Evolutionary conservation across 495 filamentous ascomycete species (phyloP).

Genomic region (Hypoxylon fuscum): DNA sequence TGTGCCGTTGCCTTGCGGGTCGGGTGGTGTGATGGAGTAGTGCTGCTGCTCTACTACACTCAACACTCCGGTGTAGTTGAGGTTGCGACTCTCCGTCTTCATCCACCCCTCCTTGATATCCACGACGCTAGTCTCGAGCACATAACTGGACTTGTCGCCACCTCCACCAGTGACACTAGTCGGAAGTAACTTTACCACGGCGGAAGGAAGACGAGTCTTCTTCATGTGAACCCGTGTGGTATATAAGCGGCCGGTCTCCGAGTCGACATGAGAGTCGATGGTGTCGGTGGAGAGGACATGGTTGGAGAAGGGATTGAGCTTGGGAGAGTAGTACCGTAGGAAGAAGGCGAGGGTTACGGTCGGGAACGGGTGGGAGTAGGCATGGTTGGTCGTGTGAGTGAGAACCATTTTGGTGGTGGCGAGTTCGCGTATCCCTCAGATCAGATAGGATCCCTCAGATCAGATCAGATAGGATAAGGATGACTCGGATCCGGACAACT

Average conservation of each 20-base stretch:
- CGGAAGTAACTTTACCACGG: conserved; percentile 83
- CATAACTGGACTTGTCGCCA: conserved; percentile 81
- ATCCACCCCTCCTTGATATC: conserved; percentile 91
- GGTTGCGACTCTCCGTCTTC: conserved; percentile 81
- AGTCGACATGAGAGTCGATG: conserved; percentile 85
- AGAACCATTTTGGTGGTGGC: conserved; percentile 56
- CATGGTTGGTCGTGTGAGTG: conserved; percentile 79
- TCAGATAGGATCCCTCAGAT: not conserved
- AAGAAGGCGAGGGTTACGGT: conserved; percentile 96
- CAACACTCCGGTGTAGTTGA: conserved; percentile 91
- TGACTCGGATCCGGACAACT: no score
- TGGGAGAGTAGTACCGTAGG: conserved; percentile 85
- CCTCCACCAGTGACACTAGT: conserved; percentile 72
- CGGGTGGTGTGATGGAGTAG: conserved; percentile 64
- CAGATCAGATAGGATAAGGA: no score
- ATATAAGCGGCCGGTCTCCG: conserved; percentile 78
- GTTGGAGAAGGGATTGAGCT: conserved; percentile 85
- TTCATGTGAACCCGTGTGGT: conserved; percentile 94
- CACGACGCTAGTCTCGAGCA: conserved; percentile 89
- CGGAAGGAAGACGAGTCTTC: conserved; percentile 85
- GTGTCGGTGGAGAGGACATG: conserved; percentile 98
- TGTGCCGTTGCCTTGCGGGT: conserved; percentile 1
- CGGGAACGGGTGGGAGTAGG: conserved; percentile 91
- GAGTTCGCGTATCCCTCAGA: conserved; percentile 3
- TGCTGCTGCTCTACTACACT: conserved; percentile 90